These are phyloP conservation scores for Decorospora gaudefroyi DNA, from an alignment of 2,329 filamentous ascomycete genomes.

Conservation along the genomic window DNA sequence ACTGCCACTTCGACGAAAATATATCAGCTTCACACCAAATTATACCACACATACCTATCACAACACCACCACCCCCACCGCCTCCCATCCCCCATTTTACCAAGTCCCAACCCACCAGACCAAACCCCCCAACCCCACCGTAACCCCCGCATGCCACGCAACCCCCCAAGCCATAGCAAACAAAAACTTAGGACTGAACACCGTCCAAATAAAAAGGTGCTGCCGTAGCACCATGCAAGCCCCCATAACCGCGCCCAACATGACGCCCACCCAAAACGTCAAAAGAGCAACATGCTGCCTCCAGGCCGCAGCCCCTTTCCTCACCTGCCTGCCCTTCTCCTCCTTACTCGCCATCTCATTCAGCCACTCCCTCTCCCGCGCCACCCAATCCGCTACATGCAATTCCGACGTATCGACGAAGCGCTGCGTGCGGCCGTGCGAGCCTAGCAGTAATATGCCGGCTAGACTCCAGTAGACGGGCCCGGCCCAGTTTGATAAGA, in stretches of 20 bases:
- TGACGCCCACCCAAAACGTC: conserved; percentile 71
- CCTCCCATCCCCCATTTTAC: conserved; percentile 15
- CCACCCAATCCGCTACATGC: conserved; percentile 37
- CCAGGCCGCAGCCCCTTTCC: conserved; percentile 19
- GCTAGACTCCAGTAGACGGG: conserved; percentile 84
- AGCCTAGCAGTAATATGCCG: conserved; percentile 58
- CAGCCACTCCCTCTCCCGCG: conserved; percentile 35
- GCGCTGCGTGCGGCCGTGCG: conserved; percentile 22
- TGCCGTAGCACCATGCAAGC: conserved; percentile 83
- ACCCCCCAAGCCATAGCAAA: conserved; percentile 89
- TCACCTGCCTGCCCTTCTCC: conserved; percentile 13
- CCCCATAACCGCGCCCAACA: conserved; percentile 76
- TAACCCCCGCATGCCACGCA: conserved; percentile 71
- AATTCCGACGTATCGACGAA: conserved; percentile 25
- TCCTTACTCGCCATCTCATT: conserved; percentile 26
- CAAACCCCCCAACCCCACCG: conserved; percentile 39
- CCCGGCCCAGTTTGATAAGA: conserved; percentile 88
- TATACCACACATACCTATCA: neutral
- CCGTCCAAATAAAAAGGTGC: conserved; percentile 97
- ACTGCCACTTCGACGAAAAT: too few relatives aligned
- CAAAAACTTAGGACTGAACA: conserved; percentile 95
- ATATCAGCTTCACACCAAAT: too few relatives aligned
- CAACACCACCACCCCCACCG: neutral
- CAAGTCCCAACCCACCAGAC: conserved; percentile 43
- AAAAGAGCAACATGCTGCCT: conserved; percentile 63